Conservation (phyloP, 1,284 basidiomycete species). For the Marasmius tenuissimus region DNA sequence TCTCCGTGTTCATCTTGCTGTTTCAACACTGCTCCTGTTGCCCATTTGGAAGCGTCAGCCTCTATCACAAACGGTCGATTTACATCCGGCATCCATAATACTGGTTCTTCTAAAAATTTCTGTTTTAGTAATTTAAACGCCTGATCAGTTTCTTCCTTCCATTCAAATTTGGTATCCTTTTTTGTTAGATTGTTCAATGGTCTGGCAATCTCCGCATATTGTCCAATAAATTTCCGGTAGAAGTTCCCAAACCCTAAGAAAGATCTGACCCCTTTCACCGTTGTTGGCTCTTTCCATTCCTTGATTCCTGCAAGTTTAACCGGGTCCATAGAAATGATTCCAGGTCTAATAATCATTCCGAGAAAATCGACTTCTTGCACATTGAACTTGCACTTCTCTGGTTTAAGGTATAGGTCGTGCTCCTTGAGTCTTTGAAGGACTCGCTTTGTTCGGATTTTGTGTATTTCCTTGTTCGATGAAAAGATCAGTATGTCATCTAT, state of each 20-base stretch:
- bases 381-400: too few species aligned
- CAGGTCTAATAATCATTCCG: too few species aligned
- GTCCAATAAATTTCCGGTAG: neutral
- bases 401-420: too few species aligned
- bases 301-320: neutral
- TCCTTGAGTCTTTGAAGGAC: too few species aligned
- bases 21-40: neutral
- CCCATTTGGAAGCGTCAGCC: neutral
- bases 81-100: neutral
- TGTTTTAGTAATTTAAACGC: neutral
- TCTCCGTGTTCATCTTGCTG: neutral
- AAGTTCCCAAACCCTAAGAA: neutral
- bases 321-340: too few species aligned
- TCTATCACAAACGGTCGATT: neutral
- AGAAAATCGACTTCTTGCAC: too few species aligned
- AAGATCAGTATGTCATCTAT: slow-evolving; percentile 33
- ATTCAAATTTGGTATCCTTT: neutral
- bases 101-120: neutral
- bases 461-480: neutral
- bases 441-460: too few species aligned
- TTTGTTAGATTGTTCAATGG: neutral
- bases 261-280: neutral
- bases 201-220: neutral
- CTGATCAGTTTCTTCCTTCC: neutral
- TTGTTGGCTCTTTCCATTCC: neutral